Conservation (phyloP, 2,329 filamentous ascomycete species). For the Fusarium sp. region DNA sequence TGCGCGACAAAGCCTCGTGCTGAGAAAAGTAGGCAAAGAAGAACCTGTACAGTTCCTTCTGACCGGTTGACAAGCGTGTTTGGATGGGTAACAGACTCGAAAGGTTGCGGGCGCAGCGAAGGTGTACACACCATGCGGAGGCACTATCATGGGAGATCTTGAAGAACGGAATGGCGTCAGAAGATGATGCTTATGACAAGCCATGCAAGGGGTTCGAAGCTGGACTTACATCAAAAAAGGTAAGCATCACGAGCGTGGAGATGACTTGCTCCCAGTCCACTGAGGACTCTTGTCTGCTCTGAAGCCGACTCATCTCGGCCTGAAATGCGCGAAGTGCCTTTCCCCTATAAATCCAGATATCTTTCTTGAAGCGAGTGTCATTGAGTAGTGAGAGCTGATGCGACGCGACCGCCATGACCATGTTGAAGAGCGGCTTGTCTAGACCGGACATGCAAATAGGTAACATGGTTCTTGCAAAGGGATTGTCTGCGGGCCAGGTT, state of each 20-base stretch:
- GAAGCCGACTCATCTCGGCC: not conserved
- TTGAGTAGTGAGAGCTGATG: not conserved
- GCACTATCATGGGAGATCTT: not conserved
- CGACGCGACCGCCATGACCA: not conserved
- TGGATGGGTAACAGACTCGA: not conserved
- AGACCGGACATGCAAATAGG: not conserved
- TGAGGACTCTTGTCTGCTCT: not conserved
- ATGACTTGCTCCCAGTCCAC: not conserved
- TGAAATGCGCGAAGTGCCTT: not conserved
- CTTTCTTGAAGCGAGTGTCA: not conserved
- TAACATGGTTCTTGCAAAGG: not conserved
- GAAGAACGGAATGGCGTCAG: not conserved
- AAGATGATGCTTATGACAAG: not conserved
- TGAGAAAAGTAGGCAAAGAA: not conserved
- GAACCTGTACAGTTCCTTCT: not conserved
- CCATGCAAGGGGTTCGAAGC: not conserved
- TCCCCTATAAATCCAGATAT: not conserved
- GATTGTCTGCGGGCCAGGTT: not conserved
- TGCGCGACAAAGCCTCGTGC: not conserved
- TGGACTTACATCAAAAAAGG: not conserved
- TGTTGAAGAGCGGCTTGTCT: not conserved
- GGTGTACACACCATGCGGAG: not conserved
- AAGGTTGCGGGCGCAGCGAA: not conserved
- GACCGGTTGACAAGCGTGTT: not conserved
- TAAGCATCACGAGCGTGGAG: not conserved